Evolutionary conservation across 163 green algal species (phyloP).

Genomic region (Scenedesmus sp.): DNA sequence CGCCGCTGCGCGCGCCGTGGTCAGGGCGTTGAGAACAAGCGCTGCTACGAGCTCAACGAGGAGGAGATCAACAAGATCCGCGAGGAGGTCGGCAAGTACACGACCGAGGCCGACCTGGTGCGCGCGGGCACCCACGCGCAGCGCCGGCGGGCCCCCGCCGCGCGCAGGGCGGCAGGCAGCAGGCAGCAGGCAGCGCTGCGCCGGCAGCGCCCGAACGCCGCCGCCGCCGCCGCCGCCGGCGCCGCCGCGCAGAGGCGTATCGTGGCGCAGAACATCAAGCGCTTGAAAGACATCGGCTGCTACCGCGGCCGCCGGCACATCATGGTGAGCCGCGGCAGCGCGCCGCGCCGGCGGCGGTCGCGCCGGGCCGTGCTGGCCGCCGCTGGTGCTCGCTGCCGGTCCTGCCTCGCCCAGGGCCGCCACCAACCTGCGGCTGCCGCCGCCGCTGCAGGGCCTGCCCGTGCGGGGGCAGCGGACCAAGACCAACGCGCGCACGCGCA

Average conservation of each 20-base stretch:
- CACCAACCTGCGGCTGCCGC: not conserved
- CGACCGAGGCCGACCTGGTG: constrained; percentile 94
- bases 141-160: no score
- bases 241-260: constrained; percentile 78
- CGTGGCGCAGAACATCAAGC: constrained; percentile 90
- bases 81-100: constrained; percentile 97
- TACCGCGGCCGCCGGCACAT: constrained; percentile 91
- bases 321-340: constrained; percentile 65
- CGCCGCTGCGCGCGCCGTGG: not conserved
- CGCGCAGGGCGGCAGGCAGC: no score
- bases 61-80: constrained; percentile 96
- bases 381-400: not conserved
- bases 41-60: constrained; percentile 92
- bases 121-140: not conserved
- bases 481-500: constrained; percentile 96
- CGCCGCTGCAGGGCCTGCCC: constrained; percentile 79
- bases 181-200: no score
- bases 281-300: constrained; percentile 93
- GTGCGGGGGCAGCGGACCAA: constrained; percentile 94
- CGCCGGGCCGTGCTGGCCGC: not conserved
- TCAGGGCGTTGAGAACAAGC: constrained; percentile 97
- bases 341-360: no score
- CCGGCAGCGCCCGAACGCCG: no score
- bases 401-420: no score
- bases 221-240: no score